Evolutionary conservation across 441 rosid genomes (phyloP), one percentile per base, ranked within the genome.

Genomic region (Adansonia rubrostipa): DNA sequence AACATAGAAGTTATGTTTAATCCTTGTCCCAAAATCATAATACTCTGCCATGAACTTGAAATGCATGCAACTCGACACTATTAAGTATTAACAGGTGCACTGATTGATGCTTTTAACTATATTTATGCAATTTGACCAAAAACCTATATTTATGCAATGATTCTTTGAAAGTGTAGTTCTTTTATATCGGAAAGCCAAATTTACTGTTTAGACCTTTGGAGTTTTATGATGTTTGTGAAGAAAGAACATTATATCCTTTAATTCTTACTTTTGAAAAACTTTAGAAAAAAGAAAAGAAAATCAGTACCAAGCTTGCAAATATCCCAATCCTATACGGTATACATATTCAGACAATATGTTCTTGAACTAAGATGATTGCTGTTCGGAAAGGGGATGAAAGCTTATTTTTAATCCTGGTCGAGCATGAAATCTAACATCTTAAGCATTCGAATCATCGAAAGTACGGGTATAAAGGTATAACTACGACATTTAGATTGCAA

Each of bases 1-100:
- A 40, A 73, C 33, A 40, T 72, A 71, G 50, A 13, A 54, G 11
- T 54, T 54, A 54, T 72, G n/a, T 60, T 72, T 19, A 44, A 54
- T 17, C 63, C 24, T 71, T 36, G 48, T 72, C 51, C 51, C 28
- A n/a, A 68, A 72, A 72, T 72, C 64, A 57, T 54, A 36, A 72
- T 33, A 60, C 14, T 54, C 33, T 40, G 19, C 24, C 22, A 3
- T 71, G 74, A 28, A 51, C 19, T 47, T 50, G 54, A 68, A 22
- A 47, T 68, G 56, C 33, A 45, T 68, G 72, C 45, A 48, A 66
- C 71, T 70, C 10, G 19, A 70, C 19, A 8, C 20, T 9, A 22
- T 1, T 47, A 69, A 69, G 73, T 22, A 70, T 70, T 70, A 70
- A 50, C 11, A 70, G 60, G 22, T 22, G 56, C 15, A 47, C 54